A percentile compares a stretch with the other conserved stretches of the same genome.
Conservation (phyloP, 768 basidiomycete species). For the Mycena galericulata region DNA sequence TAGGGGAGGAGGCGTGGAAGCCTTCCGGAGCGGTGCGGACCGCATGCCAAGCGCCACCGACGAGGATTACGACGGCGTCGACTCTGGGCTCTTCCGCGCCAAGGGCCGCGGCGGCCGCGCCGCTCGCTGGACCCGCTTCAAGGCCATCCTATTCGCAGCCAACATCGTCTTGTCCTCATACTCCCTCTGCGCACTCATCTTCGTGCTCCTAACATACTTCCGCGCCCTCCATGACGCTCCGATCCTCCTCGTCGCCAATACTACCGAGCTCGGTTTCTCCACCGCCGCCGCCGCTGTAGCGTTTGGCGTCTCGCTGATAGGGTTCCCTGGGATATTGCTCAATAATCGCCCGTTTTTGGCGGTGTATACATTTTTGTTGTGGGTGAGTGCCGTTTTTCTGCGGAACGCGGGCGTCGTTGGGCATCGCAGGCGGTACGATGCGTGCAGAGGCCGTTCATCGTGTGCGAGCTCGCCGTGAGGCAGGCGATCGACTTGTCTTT, state of each 20-base stretch:
- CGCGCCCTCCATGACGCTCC: conserved; percentile 23
- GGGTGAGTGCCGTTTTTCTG: conserved; percentile 65
- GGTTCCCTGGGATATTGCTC: conserved; percentile 41
- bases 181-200: conserved; percentile 29
- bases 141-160: conserved; percentile 29
- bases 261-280: conserved; percentile 49
- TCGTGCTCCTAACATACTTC: conserved; percentile 28
- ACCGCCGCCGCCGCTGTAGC: conserved; percentile 49
- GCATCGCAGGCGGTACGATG: too few relatives aligned
- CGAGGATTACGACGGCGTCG: conserved; percentile 59
- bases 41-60: conserved; percentile 57
- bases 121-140: conserved; percentile 34
- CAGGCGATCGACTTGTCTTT: too few relatives aligned
- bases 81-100: too few relatives aligned
- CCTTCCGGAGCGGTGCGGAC: conserved; percentile 56
- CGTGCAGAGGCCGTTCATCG: too few relatives aligned
- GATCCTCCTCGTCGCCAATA: conserved; percentile 47
- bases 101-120: neutral
- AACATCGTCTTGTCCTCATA: conserved; percentile 24
- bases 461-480: too few relatives aligned
- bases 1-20: conserved; percentile 71
- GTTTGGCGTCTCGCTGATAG: conserved; percentile 42
- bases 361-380: conserved; percentile 81
- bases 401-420: too few relatives aligned
- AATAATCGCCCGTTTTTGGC: conserved; percentile 70